Percentiles rank a stretch among this genome's conserved stretches.
These are phyloP conservation scores for Coriolopsis trogii DNA, from an alignment of 1,284 basidiomycete species.

Conservation along the genomic window DNA sequence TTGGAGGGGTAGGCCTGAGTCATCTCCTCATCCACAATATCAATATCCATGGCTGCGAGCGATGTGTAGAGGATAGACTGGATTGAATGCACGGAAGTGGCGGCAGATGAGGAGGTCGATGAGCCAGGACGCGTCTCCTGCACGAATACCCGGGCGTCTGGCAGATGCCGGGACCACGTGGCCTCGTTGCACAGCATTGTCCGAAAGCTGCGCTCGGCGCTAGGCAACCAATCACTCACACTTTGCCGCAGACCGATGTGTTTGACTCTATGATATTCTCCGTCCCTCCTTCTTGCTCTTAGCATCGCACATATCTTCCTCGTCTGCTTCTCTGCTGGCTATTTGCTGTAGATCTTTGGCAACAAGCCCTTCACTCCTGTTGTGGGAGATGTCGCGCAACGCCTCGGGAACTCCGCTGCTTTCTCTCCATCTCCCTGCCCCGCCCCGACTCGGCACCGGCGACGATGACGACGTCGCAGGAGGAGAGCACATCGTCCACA, in stretches of 20 bases:
- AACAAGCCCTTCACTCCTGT: no score
- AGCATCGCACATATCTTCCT: no score
- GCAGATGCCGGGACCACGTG: no score
- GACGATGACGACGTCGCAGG: conserved; percentile 36
- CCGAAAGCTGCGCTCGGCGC: no score
- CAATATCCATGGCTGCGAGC: conserved; percentile 31
- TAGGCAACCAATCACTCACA: no score
- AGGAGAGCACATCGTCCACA: conserved; percentile 47
- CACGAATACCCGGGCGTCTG: neutral
- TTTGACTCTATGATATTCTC: no score
- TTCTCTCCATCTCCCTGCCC: conserved; percentile 17
- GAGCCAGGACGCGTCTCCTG: neutral
- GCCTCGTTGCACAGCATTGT: no score
- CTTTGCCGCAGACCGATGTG: no score
- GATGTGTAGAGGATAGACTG: neutral
- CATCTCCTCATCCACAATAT: conserved; percentile 29
- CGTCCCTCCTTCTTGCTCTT: no score
- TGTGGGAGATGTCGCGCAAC: conserved; percentile 16
- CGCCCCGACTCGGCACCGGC: conserved; percentile 15
- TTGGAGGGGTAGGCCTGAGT: conserved; percentile 8
- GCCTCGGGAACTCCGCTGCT: conserved; percentile 14
- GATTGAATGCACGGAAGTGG: neutral
- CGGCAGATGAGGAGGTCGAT: neutral
- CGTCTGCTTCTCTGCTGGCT: no score
- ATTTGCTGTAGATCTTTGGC: no score